Evolutionary conservation across 208 protist species (phyloP).

Genomic region (Phytomonas sp.): DNA sequence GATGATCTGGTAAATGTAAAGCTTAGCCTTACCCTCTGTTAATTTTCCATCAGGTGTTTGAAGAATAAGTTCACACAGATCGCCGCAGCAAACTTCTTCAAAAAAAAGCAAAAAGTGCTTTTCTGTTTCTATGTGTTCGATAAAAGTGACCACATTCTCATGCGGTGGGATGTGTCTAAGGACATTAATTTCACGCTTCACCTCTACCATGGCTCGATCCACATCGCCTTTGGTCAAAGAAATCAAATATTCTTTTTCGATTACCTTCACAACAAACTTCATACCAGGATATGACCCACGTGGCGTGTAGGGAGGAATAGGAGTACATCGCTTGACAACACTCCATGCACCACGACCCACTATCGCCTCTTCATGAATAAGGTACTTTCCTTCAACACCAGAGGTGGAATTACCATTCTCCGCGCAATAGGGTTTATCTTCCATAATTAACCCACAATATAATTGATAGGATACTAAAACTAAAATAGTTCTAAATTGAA

Average conservation of each 20-base stretch:
- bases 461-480: constrained; percentile 2
- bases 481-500: constrained; percentile 7
- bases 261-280: constrained; percentile 88
- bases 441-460: constrained; percentile 4
- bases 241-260: constrained; percentile 86
- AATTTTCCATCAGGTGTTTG: constrained; percentile 70
- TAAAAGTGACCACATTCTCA: constrained; percentile 83
- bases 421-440: constrained; percentile 3
- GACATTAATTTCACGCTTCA: constrained; percentile 86
- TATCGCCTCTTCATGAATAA: constrained; percentile 65
- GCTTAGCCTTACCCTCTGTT: constrained; percentile 69
- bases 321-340: constrained; percentile 78
- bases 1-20: constrained; percentile 87
- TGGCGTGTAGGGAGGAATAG: constrained; percentile 48
- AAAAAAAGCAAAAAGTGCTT: constrained; percentile 84
- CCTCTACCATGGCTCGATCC: constrained; percentile 80
- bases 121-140: constrained; percentile 83
- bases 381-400: constrained; percentile 66
- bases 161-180: constrained; percentile 81
- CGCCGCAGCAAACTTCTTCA: constrained; percentile 77
- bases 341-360: constrained; percentile 84
- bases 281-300: constrained; percentile 57
- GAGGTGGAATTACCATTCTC: constrained; percentile 9
- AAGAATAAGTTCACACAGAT: constrained; percentile 86
- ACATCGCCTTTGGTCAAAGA: constrained; percentile 81